Percentiles rank a stretch among this genome's conserved stretches.
These are phyloP conservation scores for Colletotrichum lini DNA, from an alignment of 2,329 filamentous ascomycete genomes.

Conservation along the genomic window DNA sequence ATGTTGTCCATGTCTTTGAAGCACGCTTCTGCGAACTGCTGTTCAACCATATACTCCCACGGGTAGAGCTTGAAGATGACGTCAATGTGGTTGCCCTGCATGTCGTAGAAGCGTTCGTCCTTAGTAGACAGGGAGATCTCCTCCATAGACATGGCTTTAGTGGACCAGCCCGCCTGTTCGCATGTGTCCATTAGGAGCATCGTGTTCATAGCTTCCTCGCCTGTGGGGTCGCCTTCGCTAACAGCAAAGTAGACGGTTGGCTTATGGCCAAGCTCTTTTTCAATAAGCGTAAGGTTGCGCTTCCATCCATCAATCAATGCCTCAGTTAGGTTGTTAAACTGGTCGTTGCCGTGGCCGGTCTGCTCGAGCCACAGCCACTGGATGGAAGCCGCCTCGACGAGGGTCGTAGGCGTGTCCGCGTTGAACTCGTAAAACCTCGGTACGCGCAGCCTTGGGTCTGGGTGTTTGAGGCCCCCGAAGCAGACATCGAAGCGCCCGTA, in stretches of 20 bases:
- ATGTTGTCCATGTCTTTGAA: conserved; percentile 22
- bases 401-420: conserved; percentile 19
- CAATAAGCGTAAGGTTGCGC: conserved; percentile 6
- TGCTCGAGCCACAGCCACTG: conserved; percentile 28
- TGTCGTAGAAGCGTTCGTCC: conserved; percentile 15
- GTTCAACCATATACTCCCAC: conserved; percentile 17
- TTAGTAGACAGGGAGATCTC: conserved; percentile 10
- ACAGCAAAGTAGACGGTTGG: conserved; percentile 11
- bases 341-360: conserved; percentile 19
- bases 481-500: conserved; percentile 27
- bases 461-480: conserved; percentile 16
- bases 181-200: conserved; percentile 26
- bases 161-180: conserved; percentile 15
- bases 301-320: conserved; percentile 11
- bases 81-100: conserved; percentile 10
- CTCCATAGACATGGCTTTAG: conserved; percentile 6
- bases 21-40: conserved; percentile 3
- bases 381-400: conserved; percentile 14
- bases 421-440: conserved; percentile 28
- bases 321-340: conserved; percentile 11
- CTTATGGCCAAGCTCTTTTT: conserved; percentile 13
- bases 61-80: conserved; percentile 25
- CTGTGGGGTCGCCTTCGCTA: not conserved
- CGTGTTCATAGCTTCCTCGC: conserved; percentile 5
- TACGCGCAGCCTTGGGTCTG: conserved; percentile 15